These are phyloP conservation scores for Scedosporium minutisporum DNA, from an alignment of 2,329 filamentous ascomycete species.

Conservation along the genomic window DNA sequence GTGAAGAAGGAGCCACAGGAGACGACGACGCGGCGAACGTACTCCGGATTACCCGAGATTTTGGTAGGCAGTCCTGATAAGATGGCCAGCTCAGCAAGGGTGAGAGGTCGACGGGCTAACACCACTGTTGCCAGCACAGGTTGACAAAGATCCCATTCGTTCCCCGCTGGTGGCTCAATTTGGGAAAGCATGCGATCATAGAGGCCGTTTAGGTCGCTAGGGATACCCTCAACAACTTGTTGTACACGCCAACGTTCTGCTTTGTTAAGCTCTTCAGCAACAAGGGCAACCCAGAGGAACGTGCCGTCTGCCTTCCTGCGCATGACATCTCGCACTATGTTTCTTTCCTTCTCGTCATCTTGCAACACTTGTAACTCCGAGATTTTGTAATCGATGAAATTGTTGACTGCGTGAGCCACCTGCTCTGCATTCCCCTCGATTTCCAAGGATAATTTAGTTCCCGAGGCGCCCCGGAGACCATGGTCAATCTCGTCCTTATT, in stretches of 20 bases:
- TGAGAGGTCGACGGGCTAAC: constrained; percentile 25
- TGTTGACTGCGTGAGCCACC: constrained; percentile 22
- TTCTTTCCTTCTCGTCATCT: not conserved
- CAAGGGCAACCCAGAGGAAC: constrained; percentile 27
- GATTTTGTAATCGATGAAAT: constrained; percentile 24
- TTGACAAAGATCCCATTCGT: constrained; percentile 20
- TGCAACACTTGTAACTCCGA: constrained; percentile 12
- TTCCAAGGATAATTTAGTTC: constrained; percentile 13
- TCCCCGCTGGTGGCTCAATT: constrained; percentile 15
- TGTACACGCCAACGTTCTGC: constrained; percentile 9
- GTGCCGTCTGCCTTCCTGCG: constrained; percentile 25
- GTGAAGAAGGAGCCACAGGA: constrained; percentile 29
- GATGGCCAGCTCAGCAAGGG: constrained; percentile 21
- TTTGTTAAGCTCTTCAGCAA: constrained; percentile 5
- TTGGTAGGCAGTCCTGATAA: constrained; percentile 12
- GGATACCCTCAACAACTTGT: constrained; percentile 17
- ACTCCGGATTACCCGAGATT: constrained; percentile 9
- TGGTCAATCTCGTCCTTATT: constrained; percentile 27
- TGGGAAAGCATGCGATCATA: constrained; percentile 28
- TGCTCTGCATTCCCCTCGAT: constrained; percentile 19
- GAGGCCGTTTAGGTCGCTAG: constrained; percentile 22
- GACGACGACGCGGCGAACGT: constrained; percentile 19
- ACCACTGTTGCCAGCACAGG: constrained; percentile 22
- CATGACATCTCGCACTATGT: constrained; percentile 12
- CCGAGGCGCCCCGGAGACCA: not conserved